Percentiles rank a stretch among this genome's conserved stretches.
These are phyloP conservation scores for Arachnomyces sp. DNA, from an alignment of 2,329 filamentous ascomycete genomes.

Conservation along the genomic window DNA sequence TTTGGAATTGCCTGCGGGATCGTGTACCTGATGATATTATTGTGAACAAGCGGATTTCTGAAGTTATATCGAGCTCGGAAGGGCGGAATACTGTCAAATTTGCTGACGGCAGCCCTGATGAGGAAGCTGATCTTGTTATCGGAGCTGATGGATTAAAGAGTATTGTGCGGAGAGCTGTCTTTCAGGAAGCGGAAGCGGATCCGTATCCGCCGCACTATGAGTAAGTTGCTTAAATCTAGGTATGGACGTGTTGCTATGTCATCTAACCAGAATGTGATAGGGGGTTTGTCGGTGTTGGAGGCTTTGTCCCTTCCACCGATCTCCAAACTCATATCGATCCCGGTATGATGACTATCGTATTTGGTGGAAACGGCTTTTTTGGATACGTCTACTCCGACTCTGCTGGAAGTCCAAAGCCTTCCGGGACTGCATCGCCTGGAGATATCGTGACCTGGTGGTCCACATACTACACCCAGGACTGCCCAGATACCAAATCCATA, in stretches of 20 bases:
- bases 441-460: conserved; percentile 40
- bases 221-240: conserved; percentile 16
- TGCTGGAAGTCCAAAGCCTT: conserved; percentile 7
- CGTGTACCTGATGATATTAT: conserved; percentile 28
- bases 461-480: conserved; percentile 30
- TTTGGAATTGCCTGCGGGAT: conserved; percentile 32
- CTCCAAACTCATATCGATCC: conserved; percentile 24
- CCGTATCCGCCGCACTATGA: conserved; percentile 35
- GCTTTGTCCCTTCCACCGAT: conserved; percentile 31
- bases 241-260: background rate
- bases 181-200: conserved; percentile 25
- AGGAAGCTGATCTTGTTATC: conserved; percentile 35
- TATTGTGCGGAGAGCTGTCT: conserved; percentile 28
- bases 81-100: conserved; percentile 26
- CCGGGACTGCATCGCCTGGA: conserved; percentile 17
- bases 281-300: conserved; percentile 40
- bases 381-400: conserved; percentile 37
- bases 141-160: conserved; percentile 38
- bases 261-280: conserved; percentile 7
- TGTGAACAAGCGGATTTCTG: conserved; percentile 24
- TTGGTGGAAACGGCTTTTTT: conserved; percentile 45
- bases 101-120: conserved; percentile 23
- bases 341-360: conserved; percentile 36
- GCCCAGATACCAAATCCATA: conserved; percentile 24
- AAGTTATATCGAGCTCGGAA: conserved; percentile 19